Base-by-base conservation (phyloP, 495 filamentous ascomycete species). In the Sordaria brevicollis region DNA sequence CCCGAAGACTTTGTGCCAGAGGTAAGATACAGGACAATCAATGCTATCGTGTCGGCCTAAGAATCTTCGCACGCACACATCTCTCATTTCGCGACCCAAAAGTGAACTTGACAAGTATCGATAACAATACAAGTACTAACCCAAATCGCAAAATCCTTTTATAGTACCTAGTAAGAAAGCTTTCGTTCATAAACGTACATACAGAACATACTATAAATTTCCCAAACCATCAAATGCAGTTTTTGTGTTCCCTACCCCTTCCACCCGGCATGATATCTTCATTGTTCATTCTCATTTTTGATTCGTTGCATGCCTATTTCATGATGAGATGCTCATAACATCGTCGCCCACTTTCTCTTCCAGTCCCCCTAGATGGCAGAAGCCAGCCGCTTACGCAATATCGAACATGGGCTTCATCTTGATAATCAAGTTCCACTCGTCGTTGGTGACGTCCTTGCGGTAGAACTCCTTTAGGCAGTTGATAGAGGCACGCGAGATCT, bases 391-490 rank as follows among this genome's bases (percentile, higher is more conserved):
- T 71, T 71, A 80, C 1, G 65, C 35, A 79, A 99, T 92, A 82
- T 98, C 96, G 80, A 97, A 99, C 75, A 95, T 72, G 39, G 90
- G 87, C 87, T 98, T 98, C 78, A 98, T 86, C 85, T 96, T 95
- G 80, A 94, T 93, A 69, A 89, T 86, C 72, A 99, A 89, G 74
- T 83, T 83, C 95, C 96, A 98, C 80, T 99, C 95, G 39, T 99
- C 95, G 80, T 91, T 96, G 29, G 88, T 86, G 13, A 99, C 94
- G 39, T 98, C 95, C 66, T 89, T 81, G 54, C 93, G 85, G 83
- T 97, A 99, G 82, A 94, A 97, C 75, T 97, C 92, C 86, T 99
- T 99, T 67, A 99, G 87, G 34, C 89, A 92, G 81, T 99, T 93
- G 80, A 99, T 98, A 76, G 90, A 93, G 72, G 86, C 83, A 71